These are phyloP conservation scores for Paramecium caudatum DNA, from an alignment of 73 alveolate genomes.

Conservation along the genomic window DNA sequence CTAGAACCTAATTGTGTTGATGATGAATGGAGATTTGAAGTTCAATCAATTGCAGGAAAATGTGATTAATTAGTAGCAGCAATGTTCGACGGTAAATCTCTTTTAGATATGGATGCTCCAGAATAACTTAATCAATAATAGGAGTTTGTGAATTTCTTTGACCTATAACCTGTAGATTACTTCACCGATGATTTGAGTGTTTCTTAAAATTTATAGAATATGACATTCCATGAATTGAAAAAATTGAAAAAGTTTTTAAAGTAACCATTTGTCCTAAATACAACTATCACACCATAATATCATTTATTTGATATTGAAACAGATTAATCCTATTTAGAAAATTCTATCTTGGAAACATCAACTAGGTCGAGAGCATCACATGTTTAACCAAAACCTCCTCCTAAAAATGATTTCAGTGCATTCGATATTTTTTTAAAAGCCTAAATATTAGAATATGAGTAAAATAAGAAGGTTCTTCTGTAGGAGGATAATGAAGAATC, in stretches of 20 bases:
- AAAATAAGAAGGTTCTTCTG: slow-evolving; percentile 10
- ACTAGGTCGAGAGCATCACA: slow-evolving; percentile 36
- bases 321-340: not conserved
- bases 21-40: slow-evolving; percentile 58
- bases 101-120: slow-evolving; percentile 12
- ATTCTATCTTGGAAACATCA: not conserved
- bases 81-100: slow-evolving; percentile 28
- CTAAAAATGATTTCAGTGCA: slow-evolving; percentile 38
- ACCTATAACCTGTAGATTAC: slow-evolving; percentile 15
- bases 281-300: slow-evolving; percentile 52
- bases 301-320: slow-evolving; percentile 56
- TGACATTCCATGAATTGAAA: slow-evolving; percentile 35
- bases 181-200: not conserved
- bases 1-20: slow-evolving; percentile 66
- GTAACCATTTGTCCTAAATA: not conserved
- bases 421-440: slow-evolving; percentile 37
- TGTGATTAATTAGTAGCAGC: slow-evolving; percentile 15
- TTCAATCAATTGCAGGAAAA: slow-evolving; percentile 20
- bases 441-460: not conserved
- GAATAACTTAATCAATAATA: not conserved
- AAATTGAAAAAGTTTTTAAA: slow-evolving; percentile 31
- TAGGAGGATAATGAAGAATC: not conserved
- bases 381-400: not conserved
- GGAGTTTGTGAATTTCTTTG: slow-evolving; percentile 50
- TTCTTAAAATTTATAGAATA: not conserved